Evolutionary conservation across 768 basidiomycete genomes (phyloP), one percentile per base, ranked within the genome.

Genomic region (Suillus brevipes): DNA sequence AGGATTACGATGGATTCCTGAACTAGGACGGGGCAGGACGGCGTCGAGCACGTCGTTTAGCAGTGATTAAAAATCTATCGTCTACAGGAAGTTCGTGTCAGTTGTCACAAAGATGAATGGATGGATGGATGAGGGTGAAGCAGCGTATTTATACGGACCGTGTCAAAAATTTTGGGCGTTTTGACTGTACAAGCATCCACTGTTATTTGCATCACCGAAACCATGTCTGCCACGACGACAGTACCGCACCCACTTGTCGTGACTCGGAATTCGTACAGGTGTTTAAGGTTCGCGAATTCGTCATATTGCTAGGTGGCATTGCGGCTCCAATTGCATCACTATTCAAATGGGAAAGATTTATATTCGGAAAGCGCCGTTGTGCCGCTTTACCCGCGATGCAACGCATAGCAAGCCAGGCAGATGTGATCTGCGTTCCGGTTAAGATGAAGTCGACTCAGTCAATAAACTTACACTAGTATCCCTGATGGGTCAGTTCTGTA

Each of bases 371-470:
- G 31, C 20, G 9, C 53, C 53, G 10, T 55, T 55, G 10, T 34
- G 53, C 53, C 31, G 12, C 18, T 55, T 34, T 55, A 55, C 31
- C 53, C 53, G 53, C 53, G 53, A 2, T 55, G 10, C 6, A 53
- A 53, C 78, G 31, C 87, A 92, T 63, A 89, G 90, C 47, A 80
- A 80, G 65, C 89, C 89, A 90, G 71, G 88, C 85, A 50, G 91
- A 90, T 14, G 87, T 85, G 0, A 86, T 92, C 67, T 83, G 83
- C 65, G 80, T 88, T n/a, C 78, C 88, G 67, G 90, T 88, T 86
- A 56, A 66, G 25, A 59, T 16, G 50, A n/a, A 57, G 31, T 6
- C 9, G 28, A 52, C 16, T 52, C 8, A 16, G 28, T 8, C n/a
- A 6, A 10, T 10, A 55, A 55, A 55, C 53, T 18, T 18, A 53